Conservation (phyloP, 1,139 yeast genomes). For the Blastobotrys ciferrii region DNA sequence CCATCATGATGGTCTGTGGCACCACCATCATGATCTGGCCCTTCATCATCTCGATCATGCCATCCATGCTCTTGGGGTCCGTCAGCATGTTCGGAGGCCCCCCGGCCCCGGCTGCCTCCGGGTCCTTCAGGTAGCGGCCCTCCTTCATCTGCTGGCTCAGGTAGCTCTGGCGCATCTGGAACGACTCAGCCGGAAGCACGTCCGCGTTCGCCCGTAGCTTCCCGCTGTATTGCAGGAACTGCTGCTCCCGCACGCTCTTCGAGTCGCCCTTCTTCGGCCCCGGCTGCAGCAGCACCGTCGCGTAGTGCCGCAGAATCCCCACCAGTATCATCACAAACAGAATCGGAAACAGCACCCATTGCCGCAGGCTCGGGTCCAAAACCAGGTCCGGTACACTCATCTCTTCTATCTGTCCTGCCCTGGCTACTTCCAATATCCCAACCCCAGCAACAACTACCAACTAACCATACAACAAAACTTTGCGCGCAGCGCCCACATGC, state of each 20-base stretch:
- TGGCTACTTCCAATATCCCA: not conserved
- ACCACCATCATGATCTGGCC: conserved; percentile 78
- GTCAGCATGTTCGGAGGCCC: conserved; percentile 58
- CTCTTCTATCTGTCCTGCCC: not conserved
- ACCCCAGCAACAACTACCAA: not conserved
- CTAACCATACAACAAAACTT: too few species aligned
- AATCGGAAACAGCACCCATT: conserved; percentile 91
- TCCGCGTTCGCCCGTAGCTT: conserved; percentile 50
- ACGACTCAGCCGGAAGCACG: conserved; percentile 48
- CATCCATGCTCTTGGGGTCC: conserved; percentile 71
- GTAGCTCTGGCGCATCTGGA: conserved; percentile 48
- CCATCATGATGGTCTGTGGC: conserved; percentile 93
- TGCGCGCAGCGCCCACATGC: not conserved
- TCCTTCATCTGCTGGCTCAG: conserved; percentile 48
- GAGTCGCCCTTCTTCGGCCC: conserved; percentile 55
- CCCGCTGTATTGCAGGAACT: conserved; percentile 53
- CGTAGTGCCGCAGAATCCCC: conserved; percentile 75
- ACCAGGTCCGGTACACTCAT: conserved; percentile 50
- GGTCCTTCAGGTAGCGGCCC: conserved; percentile 52
- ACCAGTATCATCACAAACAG: conserved; percentile 86
- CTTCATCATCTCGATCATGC: conserved; percentile 76
- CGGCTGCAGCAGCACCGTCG: conserved; percentile 59
- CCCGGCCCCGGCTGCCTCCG: conserved; percentile 22
- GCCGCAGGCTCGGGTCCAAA: conserved; percentile 77
- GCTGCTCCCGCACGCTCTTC: conserved; percentile 60